Percentiles rank a stretch among this genome's conserved stretches.
phyloP scores from a whole-genome alignment of 2,329 filamentous ascomycete genomes.

The Cercospora janseana region DNA sequence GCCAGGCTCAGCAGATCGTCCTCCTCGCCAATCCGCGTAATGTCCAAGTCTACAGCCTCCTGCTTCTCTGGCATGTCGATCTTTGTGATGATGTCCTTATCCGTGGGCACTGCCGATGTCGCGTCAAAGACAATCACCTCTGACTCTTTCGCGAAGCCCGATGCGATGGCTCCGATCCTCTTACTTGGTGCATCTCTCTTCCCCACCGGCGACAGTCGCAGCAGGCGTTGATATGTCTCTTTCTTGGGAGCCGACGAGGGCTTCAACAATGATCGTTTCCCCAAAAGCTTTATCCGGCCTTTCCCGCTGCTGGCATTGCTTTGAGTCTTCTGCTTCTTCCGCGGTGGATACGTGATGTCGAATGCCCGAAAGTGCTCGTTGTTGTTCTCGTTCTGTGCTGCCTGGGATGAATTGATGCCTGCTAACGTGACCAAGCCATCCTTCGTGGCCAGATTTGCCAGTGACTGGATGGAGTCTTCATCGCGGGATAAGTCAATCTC shows the following conservation, averaged over 20 bases:
- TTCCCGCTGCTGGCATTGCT: constrained; percentile 37
- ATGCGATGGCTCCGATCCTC: constrained; percentile 74
- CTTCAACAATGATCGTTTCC: constrained; percentile 54
- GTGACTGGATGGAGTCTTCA: constrained; percentile 84
- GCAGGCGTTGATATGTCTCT: constrained; percentile 60
- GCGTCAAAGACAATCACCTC: constrained; percentile 81
- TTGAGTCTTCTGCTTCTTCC: constrained; percentile 42
- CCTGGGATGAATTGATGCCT: constrained; percentile 78
- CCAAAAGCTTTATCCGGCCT: constrained; percentile 47
- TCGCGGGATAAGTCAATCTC: constrained; percentile 77
- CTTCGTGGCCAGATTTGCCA: constrained; percentile 65
- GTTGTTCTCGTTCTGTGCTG: constrained; percentile 68
- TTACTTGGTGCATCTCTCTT: constrained; percentile 52
- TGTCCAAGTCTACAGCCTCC: constrained; percentile 68
- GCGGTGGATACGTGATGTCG: constrained; percentile 57
- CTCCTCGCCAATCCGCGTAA: constrained; percentile 60
- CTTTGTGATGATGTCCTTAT: constrained; percentile 54
- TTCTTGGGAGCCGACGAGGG: constrained; percentile 45
- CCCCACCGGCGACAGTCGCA: constrained; percentile 56
- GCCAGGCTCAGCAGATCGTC: constrained; percentile 68
- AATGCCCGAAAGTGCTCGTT: constrained; percentile 85
- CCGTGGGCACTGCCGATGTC: constrained; percentile 52
- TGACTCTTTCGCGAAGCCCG: constrained; percentile 67
- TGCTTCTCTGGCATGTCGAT: constrained; percentile 52
- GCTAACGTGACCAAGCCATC: constrained; percentile 60